Evolutionary conservation across 495 filamentous ascomycete species (phyloP).

Genomic region (Aspergillus incahuasiensis): DNA sequence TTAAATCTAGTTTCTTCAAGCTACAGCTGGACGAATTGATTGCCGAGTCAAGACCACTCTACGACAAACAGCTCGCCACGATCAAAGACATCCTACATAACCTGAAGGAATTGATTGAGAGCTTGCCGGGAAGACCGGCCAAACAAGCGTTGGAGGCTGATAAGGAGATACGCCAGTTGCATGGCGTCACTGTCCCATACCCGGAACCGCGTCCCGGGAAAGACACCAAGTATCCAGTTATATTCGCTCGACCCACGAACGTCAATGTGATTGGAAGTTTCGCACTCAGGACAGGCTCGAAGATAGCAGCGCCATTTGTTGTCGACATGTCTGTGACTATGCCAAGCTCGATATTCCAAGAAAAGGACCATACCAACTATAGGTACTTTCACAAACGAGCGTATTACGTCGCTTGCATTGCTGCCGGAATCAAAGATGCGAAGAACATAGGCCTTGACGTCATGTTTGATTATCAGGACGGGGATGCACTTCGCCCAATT

Average conservation of each 20-base stretch:
- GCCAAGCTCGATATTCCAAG: slow-evolving; percentile 74
- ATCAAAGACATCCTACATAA: slow-evolving; percentile 67
- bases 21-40: slow-evolving; percentile 84
- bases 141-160: slow-evolving; percentile 62
- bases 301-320: slow-evolving; percentile 48
- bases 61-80: slow-evolving; percentile 57
- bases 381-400: slow-evolving; percentile 93
- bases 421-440: slow-evolving; percentile 58
- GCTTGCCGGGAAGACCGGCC: slow-evolving; percentile 52
- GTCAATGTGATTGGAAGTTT: slow-evolving; percentile 90
- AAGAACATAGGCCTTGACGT: slow-evolving; percentile 50
- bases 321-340: slow-evolving; percentile 85
- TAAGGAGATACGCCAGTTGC: slow-evolving; percentile 57
- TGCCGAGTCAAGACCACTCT: slow-evolving; percentile 60
- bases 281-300: slow-evolving; percentile 66
- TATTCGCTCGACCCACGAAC: slow-evolving; percentile 67
- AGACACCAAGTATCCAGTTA: slow-evolving; percentile 73
- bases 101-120: slow-evolving; percentile 72
- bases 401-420: slow-evolving; percentile 81
- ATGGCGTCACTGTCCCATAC: slow-evolving; percentile 71
- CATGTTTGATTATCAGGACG: slow-evolving; percentile 65
- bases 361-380: slow-evolving; percentile 91
- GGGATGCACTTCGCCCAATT: slow-evolving; percentile 72
- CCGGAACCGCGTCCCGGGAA: slow-evolving; percentile 68
- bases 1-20: slow-evolving; percentile 74